These are phyloP conservation scores for Physcomitrium patens DNA, from an alignment of 225 moss, liverwort and hornwort species.

Conservation along the genomic window DNA sequence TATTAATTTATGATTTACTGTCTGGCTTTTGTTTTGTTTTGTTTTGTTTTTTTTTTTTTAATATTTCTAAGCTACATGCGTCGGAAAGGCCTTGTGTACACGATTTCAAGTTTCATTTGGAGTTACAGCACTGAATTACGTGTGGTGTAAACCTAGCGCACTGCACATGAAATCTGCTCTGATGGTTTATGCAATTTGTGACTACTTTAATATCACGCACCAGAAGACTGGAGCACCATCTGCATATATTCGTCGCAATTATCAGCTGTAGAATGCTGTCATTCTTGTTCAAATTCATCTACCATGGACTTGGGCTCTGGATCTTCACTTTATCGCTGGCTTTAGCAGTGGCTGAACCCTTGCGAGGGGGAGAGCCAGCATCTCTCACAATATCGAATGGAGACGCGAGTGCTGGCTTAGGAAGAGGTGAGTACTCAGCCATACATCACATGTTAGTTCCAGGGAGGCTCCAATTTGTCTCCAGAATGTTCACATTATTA, in stretches of 20 bases:
- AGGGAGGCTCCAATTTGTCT: not conserved
- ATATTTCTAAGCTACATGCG: not conserved
- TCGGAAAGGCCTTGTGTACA: not conserved
- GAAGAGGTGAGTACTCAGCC: conserved; percentile 33
- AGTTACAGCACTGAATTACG: conserved; percentile 22
- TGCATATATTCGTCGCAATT: conserved; percentile 1
- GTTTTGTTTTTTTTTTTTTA: too few species aligned
- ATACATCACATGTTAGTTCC: conserved; percentile 1
- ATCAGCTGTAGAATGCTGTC: conserved; percentile 49
- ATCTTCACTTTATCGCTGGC: conserved; percentile 27
- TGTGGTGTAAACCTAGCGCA: conserved; percentile 21
- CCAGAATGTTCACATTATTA: too few species aligned
- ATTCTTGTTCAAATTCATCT: conserved; percentile 39
- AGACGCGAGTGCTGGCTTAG: conserved; percentile 20
- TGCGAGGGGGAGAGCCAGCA: conserved; percentile 17
- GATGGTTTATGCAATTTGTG: not conserved
- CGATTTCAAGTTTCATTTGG: conserved; percentile 13
- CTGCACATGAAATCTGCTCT: too few species aligned
- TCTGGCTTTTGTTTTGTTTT: not conserved
- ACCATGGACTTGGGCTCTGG: conserved; percentile 41
- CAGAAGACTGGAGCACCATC: conserved; percentile 7
- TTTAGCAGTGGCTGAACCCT: conserved; percentile 24
- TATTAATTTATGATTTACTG: conserved; percentile 4
- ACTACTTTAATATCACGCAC: too few species aligned
- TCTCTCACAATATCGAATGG: conserved; percentile 24